Evolutionary conservation across 2,329 filamentous ascomycete genomes (phyloP).

Genomic region (Penicillium griseofulvum): DNA sequence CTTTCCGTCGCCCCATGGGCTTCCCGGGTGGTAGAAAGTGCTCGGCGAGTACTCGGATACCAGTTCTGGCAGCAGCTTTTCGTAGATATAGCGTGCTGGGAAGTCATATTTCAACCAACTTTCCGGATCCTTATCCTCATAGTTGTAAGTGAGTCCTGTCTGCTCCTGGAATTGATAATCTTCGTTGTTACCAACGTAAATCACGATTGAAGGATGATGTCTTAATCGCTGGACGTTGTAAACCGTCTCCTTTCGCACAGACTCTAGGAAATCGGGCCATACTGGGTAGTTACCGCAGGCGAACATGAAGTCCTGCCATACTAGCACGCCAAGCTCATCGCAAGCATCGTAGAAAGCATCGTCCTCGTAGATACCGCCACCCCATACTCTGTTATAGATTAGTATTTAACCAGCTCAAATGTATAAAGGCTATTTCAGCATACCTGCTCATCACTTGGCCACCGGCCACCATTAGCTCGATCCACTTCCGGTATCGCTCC

Average conservation of each 20-base stretch:
- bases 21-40: not conserved
- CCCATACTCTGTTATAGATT: not conserved
- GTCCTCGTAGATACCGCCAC: not conserved
- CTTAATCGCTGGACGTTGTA: not conserved
- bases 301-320: not conserved
- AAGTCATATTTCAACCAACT: not conserved
- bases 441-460: not conserved
- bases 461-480: not conserved
- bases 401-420: not conserved
- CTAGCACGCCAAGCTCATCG: not conserved
- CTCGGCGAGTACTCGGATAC: not conserved
- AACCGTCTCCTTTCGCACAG: not conserved
- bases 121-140: not conserved
- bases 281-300: not conserved
- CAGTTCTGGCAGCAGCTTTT: not conserved
- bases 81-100: not conserved
- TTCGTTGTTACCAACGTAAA: not conserved
- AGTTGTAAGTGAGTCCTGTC: not conserved
- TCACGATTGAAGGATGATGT: not conserved
- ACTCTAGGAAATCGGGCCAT: not conserved
- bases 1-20: not conserved
- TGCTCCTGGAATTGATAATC: not conserved
- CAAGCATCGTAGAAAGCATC: not conserved
- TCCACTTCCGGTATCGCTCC: not conserved
- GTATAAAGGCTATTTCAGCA: not conserved